Base-by-base conservation (phyloP, 495 filamentous ascomycete species). In the Penicillium robsamsonii region DNA sequence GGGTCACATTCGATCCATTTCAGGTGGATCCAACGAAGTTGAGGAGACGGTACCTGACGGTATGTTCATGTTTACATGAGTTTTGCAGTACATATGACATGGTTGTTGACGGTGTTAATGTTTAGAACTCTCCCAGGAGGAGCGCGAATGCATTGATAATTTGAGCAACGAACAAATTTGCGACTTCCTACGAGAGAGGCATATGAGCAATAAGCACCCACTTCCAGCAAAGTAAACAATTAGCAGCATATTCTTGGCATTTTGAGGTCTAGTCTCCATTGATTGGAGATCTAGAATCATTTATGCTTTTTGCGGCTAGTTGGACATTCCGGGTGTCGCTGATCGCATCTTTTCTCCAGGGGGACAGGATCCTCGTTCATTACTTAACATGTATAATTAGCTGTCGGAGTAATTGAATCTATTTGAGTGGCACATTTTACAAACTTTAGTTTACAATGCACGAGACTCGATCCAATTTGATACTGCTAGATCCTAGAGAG, bases 401-500 rank as follows among this genome's bases (percentile, higher is more conserved):
- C 37, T 25, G 3, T 51, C 49, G 17, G 13, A 15, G 22, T 27
- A 24, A 42, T 25, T n/a, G 46, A 45, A 18, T 42, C 22, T 25
- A 48, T 22, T 30, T 33, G 12, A 25, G 5, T 17, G 30, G 3
- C 17, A 29, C 25, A 41, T 41, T 49, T 11, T 18, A 35, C 20
- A n/a, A 22, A 22, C 22, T 22, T 22, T 7, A 8, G 0, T 4
- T 0, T 18, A 22, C n/a, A 46, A n/a, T 29, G 6, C 25, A 46
- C 12, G 10, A 43, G 27, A 10, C 18, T 5, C 17, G 13, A 11
- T 25, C n/a, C 4, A 22, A 20, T 37, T 29, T 8, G 4, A 30
- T 43, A 15, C 12, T 50, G 3, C 35, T 31, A 20, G 13, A 22
- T 24, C n/a, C 55, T 56, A 77, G 40, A 69, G 46, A 46, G 65